Evolutionary conservation across 2,329 filamentous ascomycete genomes (phyloP), one percentile per base, ranked within the genome.

Genomic region (Aspergillus fischeri): DNA sequence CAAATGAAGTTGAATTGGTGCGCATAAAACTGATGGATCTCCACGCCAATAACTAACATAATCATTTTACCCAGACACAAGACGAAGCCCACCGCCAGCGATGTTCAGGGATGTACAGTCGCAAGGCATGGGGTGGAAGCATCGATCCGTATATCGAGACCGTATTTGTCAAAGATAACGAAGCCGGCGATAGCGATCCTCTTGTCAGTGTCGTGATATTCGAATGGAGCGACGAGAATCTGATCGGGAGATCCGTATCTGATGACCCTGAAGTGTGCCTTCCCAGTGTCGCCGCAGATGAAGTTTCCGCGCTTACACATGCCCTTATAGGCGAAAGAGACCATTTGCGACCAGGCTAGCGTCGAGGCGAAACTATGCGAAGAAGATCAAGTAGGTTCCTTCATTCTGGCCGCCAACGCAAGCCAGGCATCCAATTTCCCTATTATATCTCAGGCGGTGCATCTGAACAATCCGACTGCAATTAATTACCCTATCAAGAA

Each of bases 61-160:
- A 47, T 7, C 20, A 20, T 48, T 42, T 32, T 62, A 41, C 62
- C 62, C 63, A 95, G 90, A 88, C 91, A 73, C 83, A 94, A 71
- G 85, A 86, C 55, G 85, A 90, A 52, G 83, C 87, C 38, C 89
- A 93, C 70, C 82, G 86, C 69, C 90, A 96, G 78, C 85, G 88
- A 84, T 97, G 93, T 79, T 79, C 81, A 80, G 91, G 93, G 78
- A 97, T 97, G 92, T 97, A 97, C 80, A 92, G 90, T 77, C 87
- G 86, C 71, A 89, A 86, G 69, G 83, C 88, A 52, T 97, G 93
- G 93, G 91, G 91, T 66, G 93, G 93, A 58, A 84, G 86, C 38
- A 84, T 91, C 59, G 91, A 97, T 66, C 93, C 93, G 21, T 96
- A 91, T 77, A 96, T 97, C 73, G 82, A 89, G 65, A 83, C 91